Evolutionary conservation across 2,329 filamentous ascomycete genomes (phyloP).

Genomic region (Gaeumannomyces sp.): DNA sequence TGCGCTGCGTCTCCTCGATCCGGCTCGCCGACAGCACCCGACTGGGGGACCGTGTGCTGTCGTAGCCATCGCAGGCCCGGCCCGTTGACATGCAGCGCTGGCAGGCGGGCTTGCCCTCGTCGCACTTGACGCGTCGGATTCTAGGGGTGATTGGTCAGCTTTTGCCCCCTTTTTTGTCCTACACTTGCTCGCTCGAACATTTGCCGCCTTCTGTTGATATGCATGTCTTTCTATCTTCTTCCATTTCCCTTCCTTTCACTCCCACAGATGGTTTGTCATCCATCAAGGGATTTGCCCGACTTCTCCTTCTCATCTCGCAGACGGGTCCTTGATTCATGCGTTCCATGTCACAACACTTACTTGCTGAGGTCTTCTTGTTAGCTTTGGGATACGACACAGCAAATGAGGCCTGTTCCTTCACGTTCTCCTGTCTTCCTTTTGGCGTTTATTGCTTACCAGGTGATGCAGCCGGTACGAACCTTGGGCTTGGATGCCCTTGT

Average conservation of each 20-base stretch:
- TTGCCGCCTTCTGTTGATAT: neutral
- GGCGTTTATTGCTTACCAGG: slow-evolving; percentile 26
- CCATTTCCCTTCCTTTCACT: neutral
- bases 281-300: neutral
- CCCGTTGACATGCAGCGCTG: slow-evolving; percentile 28
- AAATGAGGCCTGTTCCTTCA: neutral
- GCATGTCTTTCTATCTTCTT: neutral
- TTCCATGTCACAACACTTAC: slow-evolving; percentile 16
- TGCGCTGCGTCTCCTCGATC: slow-evolving; percentile 5
- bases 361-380: slow-evolving; percentile 18
- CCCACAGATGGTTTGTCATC: neutral
- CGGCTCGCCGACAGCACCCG: slow-evolving; percentile 10
- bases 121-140: slow-evolving; percentile 31
- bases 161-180: slow-evolving; percentile 19
- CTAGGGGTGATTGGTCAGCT: slow-evolving; percentile 16
- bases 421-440: neutral
- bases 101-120: slow-evolving; percentile 28
- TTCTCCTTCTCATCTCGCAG: neutral
- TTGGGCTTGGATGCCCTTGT: slow-evolving; percentile 32
- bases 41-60: slow-evolving; percentile 15
- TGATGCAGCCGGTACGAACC: slow-evolving; percentile 33
- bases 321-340: neutral
- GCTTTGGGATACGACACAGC: slow-evolving; percentile 11
- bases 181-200: neutral
- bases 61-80: slow-evolving; percentile 31